Evolutionary conservation across 768 basidiomycete genomes (phyloP), one percentile per base, ranked within the genome.

Genomic region (Kwoniella dendrophila): DNA sequence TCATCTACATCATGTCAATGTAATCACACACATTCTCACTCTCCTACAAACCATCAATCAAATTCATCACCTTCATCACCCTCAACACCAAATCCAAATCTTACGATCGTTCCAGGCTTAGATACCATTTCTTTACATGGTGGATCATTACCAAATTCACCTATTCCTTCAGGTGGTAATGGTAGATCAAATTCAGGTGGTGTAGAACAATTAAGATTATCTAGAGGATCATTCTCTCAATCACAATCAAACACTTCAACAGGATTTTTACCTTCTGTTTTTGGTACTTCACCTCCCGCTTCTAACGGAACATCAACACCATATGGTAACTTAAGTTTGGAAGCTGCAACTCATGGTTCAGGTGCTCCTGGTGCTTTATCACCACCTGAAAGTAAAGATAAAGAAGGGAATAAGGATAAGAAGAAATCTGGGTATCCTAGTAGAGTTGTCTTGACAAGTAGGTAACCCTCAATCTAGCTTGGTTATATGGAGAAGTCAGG

Each of bases 291-390:
- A 40, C 38, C 53, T 11, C 24, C 40, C 8, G 14, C 22, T 32
- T 32, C 54, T 7, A 61, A 61, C 40, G 69, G 70, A 4, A 55
- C 33, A 22, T 29, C 32, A 4, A 71, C 69, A 5, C 69, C 69
- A 16, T 71, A 71, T 43, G 69, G 69, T 4, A 71, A 71, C 40
- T 36, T 71, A 11, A 62, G 59, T 30, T 43, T 71, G 48, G 67
- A 64, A 3, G 67, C 60, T 34, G 67, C 62, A 8, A 29, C 53
- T 8, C 33, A 33, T n/a, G 70, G 70, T 16, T 58, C 48, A n/a
- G 67, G 61, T 8, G 67, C 64, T 6, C 70, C 70, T 20, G 70
- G 70, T n/a, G 40, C 38, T 1, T 20, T 66, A 6, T 59, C 51
- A 12, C 67, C 67, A 8, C 60, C 68, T n/a, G 55, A 47, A 2